Percentiles rank a stretch among this genome's conserved stretches.
Conservation (phyloP, 306 rosid species). For the Chamaecrista fasciculata region DNA sequence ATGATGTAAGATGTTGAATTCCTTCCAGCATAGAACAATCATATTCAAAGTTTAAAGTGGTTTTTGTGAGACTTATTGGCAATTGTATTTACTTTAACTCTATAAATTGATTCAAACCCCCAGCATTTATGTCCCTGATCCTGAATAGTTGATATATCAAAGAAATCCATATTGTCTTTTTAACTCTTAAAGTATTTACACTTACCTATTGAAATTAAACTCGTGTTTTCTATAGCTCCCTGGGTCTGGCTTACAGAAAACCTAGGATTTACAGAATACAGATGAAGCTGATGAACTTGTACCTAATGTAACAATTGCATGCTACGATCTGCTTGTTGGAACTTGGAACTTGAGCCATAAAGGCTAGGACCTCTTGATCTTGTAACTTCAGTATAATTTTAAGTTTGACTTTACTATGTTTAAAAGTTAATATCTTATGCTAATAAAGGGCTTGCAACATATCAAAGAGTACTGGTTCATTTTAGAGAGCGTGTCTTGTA, state of each 20-base stretch:
- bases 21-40: constrained; percentile 15
- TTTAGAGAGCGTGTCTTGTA: constrained; percentile 7
- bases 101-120: background rate
- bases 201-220: background rate
- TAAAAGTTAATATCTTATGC: constrained; percentile 18
- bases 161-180: constrained; percentile 5
- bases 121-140: background rate
- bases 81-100: background rate
- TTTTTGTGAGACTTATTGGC: background rate
- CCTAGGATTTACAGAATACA: background rate
- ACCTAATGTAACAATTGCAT: background rate
- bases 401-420: constrained; percentile 10
- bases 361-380: background rate
- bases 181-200: background rate
- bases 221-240: background rate
- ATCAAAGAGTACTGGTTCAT: background rate
- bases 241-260: background rate
- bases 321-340: background rate
- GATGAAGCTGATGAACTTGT: constrained; percentile 9
- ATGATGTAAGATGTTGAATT: background rate
- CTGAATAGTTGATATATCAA: constrained; percentile 1
- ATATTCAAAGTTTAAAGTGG: background rate
- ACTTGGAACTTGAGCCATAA: background rate
- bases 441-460: constrained; percentile 7
- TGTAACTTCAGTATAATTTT: background rate